Percentiles rank a stretch among this genome's conserved stretches.
These are phyloP conservation scores for Malus sieversii DNA, from an alignment of 306 rosid genomes.

Conservation along the genomic window DNA sequence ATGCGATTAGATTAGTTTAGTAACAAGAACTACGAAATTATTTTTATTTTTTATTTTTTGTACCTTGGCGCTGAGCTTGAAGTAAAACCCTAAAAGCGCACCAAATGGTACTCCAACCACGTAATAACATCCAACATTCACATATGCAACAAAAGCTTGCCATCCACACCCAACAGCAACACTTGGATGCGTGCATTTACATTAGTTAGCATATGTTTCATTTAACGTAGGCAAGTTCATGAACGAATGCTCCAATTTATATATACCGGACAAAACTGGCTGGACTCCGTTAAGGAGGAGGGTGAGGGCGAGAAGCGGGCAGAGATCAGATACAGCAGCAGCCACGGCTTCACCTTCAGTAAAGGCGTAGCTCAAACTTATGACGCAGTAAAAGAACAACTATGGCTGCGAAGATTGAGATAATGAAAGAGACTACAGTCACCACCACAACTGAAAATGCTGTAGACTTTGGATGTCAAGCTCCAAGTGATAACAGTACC, in stretches of 20 bases:
- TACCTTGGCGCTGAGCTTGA: slow-evolving; percentile 66
- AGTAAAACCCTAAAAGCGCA: slow-evolving; percentile 49
- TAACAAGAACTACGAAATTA: no score
- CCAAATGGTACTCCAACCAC: slow-evolving; percentile 65
- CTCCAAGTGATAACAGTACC: slow-evolving; percentile 22
- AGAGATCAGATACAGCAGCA: slow-evolving; percentile 76
- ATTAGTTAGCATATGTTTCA: background rate
- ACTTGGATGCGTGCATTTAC: slow-evolving; percentile 21
- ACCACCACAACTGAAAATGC: slow-evolving; percentile 58
- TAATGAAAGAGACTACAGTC: slow-evolving; percentile 41
- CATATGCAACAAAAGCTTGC: slow-evolving; percentile 79
- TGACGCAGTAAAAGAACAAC: slow-evolving; percentile 36
- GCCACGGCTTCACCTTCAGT: slow-evolving; percentile 67
- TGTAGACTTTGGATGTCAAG: slow-evolving; percentile 60
- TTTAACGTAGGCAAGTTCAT: background rate
- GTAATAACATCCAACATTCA: slow-evolving; percentile 65
- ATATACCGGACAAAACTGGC: slow-evolving; percentile 68
- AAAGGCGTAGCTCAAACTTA: slow-evolving; percentile 58
- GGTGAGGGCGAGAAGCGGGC: slow-evolving; percentile 60
- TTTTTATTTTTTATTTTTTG: background rate
- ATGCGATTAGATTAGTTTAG: no score
- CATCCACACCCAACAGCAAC: slow-evolving; percentile 96
- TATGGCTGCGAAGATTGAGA: slow-evolving; percentile 40
- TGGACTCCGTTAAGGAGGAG: slow-evolving; percentile 73
- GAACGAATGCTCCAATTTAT: no score